Conservation (phyloP, 2,329 filamentous ascomycete genomes). For the Capronia epimyces region DNA sequence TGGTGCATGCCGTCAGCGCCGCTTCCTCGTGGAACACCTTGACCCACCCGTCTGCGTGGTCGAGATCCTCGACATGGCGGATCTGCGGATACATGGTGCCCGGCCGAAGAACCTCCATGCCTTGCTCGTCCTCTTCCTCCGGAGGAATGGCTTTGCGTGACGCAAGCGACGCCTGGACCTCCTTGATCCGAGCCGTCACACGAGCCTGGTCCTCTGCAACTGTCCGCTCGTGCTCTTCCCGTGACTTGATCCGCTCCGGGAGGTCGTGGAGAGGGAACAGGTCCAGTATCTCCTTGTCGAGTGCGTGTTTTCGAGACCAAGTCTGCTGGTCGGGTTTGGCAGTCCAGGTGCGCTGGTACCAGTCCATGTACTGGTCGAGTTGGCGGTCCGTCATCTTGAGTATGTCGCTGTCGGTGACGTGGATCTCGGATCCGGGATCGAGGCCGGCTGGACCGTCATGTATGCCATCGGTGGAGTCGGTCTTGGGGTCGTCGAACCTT, state of each 20-base stretch:
- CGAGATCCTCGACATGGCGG: conserved; percentile 44
- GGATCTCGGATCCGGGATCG: conserved; percentile 45
- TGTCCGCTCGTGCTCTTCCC: conserved; percentile 13
- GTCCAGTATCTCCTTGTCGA: conserved; percentile 31
- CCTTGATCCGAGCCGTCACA: conserved; percentile 32
- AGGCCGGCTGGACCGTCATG: neutral
- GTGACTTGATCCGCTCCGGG: neutral
- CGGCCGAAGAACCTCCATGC: conserved; percentile 37
- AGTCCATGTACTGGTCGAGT: conserved; percentile 72
- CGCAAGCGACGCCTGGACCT: conserved; percentile 40
- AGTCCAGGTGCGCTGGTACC: conserved; percentile 65
- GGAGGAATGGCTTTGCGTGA: conserved; percentile 35
- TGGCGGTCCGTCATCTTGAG: conserved; percentile 56
- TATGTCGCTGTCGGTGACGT: conserved; percentile 58
- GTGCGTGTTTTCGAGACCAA: conserved; percentile 31
- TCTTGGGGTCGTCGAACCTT: conserved; percentile 5
- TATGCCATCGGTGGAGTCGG: neutral
- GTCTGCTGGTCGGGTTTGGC: neutral
- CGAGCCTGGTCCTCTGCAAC: conserved; percentile 17
- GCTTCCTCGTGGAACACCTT: conserved; percentile 49
- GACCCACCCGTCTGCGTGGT: conserved; percentile 34
- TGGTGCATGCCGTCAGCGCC: conserved; percentile 47
- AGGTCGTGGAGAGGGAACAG: conserved; percentile 26
- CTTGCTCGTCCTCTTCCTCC: conserved; percentile 32
- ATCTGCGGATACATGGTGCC: conserved; percentile 50